Evolutionary conservation across 768 basidiomycete genomes (phyloP).

Genomic region (Lactarius hengduanensis): DNA sequence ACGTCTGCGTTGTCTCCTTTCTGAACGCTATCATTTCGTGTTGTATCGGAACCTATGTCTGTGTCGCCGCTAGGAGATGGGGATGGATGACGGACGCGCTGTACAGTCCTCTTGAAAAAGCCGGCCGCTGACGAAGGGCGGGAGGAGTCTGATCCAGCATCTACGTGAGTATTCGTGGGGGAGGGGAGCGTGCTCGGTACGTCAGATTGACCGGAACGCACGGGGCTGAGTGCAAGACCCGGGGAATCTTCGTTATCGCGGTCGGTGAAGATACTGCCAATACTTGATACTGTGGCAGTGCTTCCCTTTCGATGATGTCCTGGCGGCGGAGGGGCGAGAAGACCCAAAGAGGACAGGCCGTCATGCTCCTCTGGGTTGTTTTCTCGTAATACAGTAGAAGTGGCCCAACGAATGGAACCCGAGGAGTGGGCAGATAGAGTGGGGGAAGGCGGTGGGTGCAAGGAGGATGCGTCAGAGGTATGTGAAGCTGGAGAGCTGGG

Average conservation of each 20-base stretch:
- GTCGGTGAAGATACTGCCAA: slow-evolving; percentile 48
- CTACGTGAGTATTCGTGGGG: slow-evolving; percentile 41
- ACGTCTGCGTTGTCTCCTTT: slow-evolving; percentile 27
- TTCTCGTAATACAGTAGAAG: slow-evolving; percentile 58
- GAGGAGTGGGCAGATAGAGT: slow-evolving; percentile 57
- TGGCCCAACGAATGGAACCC: slow-evolving; percentile 59
- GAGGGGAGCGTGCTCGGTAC: slow-evolving; percentile 38
- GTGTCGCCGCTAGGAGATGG: slow-evolving; percentile 28
- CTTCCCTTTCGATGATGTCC: slow-evolving; percentile 57
- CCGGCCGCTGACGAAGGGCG: slow-evolving; percentile 32
- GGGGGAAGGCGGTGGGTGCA: slow-evolving; percentile 65
- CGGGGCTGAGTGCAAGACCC: slow-evolving; percentile 26
- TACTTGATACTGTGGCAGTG: slow-evolving; percentile 52
- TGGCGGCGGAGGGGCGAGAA: slow-evolving; percentile 43
- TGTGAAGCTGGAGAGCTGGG: slow-evolving; percentile 32
- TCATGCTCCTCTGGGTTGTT: slow-evolving; percentile 61
- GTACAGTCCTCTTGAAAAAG: slow-evolving; percentile 23
- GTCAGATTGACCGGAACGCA: slow-evolving; percentile 35
- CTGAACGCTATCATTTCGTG: slow-evolving; percentile 29
- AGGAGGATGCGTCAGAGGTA: slow-evolving; percentile 41
- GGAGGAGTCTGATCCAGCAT: slow-evolving; percentile 37
- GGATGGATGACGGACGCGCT: slow-evolving; percentile 17
- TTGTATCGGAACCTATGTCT: slow-evolving; percentile 10
- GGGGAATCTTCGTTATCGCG: slow-evolving; percentile 29
- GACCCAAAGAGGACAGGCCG: slow-evolving; percentile 51